Base-by-base conservation (phyloP, 768 basidiomycete genomes). In the Macrolepiota dolichaula region DNA sequence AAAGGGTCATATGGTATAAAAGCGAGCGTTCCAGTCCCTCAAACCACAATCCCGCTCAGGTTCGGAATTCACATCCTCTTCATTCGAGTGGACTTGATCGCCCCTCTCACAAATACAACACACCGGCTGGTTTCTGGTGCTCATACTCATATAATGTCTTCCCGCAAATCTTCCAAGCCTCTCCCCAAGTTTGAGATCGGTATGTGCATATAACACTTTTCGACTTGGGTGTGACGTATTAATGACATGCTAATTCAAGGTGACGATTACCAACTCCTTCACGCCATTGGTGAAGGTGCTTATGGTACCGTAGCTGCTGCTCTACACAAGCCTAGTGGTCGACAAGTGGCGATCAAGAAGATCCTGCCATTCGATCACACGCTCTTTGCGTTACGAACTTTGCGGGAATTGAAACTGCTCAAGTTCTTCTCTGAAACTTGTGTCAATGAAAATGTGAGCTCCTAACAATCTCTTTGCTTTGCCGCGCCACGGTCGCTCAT, bases 281-380 rank as follows among this genome's bases (percentile, higher is more conserved):
- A 89, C 69, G 79, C 83, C 58, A 86, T 94, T 59, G 91, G 90
- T 50, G 91, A 92, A 76, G 91, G 94, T 57, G 92, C 93, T 51
- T 94, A 95, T 70, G 95, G 94, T 32, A 92, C 90, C 22, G 94
- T 97, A 53, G 91, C 85, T 59, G 91, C 94, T 58, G 96, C 95
- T 36, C 76, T 90, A 38, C 94, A 97, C 76, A 84, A 85, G 66
- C 89, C 91, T 4, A 85, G 87, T 7, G 85, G 88, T 35, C 85
- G 86, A 62, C 85, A 92, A 71, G 94, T 98, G 15, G 96, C 95
- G 46, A 96, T 96, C 77, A 98, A 96, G 83, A 94, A 93, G 76
- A 89, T 97, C 68, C 85, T 91, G 44, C 95, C 94, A 9, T 96
- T 97, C 73, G 95, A 96, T 69, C 95, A 96, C 71, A 89, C 92